Evolutionary conservation across 164 flowering plant species (phyloP), one percentile per base, ranked within the genome.

Genomic region (Paratinospora sagittata): DNA sequence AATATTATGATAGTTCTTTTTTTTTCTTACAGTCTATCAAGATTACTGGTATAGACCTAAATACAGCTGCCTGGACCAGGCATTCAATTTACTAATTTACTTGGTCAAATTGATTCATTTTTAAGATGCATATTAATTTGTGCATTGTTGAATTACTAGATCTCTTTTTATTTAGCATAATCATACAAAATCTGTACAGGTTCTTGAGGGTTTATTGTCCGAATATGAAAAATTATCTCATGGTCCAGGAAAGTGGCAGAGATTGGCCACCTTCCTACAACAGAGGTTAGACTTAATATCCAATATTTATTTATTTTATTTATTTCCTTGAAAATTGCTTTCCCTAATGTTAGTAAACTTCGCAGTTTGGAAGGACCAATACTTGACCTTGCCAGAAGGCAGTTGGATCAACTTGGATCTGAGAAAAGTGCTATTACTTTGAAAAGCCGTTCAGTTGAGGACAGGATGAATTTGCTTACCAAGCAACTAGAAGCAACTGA

Each of bases 161-260:
- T 34, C 33, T 24, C 0, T 34, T 55, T 61, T 75, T 49, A 49
- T 47, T 43, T 71, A 19, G 1, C 66, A 30, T 65, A 21, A 34
- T 11, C 27, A 23, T 66, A 11, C 30, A 61, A 39, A 27, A 57
- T 36, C 27, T 72, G 6, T 80, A 55, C 86, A 96, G 98, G 87
- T 91, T 73, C 88, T 96, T 76, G 93, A 87, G 75, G 84, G 74
- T 70, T 90, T 93, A 63, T 61, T 92, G n/a, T 80, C 92, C 1
- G 92, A 96, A 70, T 96, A 89, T 83, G 97, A 91, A 77, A 75
- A 81, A 62, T 79, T 88, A 63, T 83, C 85, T 71, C 90, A 90
- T 77, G 99, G 99, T 80, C 97, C 99, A 57, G 92, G 86, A 66
- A 96, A 93, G 76, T 93, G 98, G 98, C 87, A 79, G 70, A 96